Evolutionary conservation across 208 protist genomes (phyloP).

Genomic region (Leishmania mexicana): DNA sequence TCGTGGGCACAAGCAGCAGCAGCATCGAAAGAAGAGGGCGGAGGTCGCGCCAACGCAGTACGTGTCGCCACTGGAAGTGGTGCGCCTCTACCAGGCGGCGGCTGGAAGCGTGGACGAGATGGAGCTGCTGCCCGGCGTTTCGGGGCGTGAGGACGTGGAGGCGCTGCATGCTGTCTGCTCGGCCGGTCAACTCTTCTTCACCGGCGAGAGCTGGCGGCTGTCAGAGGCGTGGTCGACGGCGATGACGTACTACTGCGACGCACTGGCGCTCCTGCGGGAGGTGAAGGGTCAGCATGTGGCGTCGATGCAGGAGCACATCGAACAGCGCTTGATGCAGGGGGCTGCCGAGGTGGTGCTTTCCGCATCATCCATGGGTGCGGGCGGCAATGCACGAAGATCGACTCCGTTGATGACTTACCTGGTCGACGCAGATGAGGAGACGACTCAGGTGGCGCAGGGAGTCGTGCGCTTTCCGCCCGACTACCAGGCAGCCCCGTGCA

Average conservation of each 20-base stretch:
- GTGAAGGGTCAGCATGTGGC: conserved; percentile 25
- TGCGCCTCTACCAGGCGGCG: conserved; percentile 79
- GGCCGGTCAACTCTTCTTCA: conserved; percentile 70
- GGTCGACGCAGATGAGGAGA: conserved; percentile 38
- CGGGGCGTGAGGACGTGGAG: conserved; percentile 59
- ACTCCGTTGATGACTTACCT: conserved; percentile 24
- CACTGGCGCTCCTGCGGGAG: conserved; percentile 40
- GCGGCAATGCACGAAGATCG: background rate
- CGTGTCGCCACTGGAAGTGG: conserved; percentile 83
- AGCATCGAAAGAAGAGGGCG: conserved; percentile 31
- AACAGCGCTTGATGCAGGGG: conserved; percentile 46
- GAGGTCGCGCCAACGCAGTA: conserved; percentile 70
- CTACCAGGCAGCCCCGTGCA: conserved; percentile 78
- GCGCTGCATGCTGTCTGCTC: conserved; percentile 43
- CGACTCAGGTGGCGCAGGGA: conserved; percentile 56
- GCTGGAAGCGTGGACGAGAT: conserved; percentile 69
- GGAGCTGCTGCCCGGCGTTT: conserved; percentile 81
- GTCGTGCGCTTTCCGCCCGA: conserved; percentile 81
- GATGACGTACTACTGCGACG: conserved; percentile 53
- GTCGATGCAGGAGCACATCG: conserved; percentile 40
- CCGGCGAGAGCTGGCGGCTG: conserved; percentile 76
- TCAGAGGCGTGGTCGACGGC: conserved; percentile 12
- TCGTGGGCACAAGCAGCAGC: background rate
- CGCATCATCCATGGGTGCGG: background rate
- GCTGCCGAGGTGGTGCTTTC: conserved; percentile 42